Base-by-base conservation (phyloP, 768 basidiomycete genomes). In the Coprinopsis marcescibilis region DNA sequence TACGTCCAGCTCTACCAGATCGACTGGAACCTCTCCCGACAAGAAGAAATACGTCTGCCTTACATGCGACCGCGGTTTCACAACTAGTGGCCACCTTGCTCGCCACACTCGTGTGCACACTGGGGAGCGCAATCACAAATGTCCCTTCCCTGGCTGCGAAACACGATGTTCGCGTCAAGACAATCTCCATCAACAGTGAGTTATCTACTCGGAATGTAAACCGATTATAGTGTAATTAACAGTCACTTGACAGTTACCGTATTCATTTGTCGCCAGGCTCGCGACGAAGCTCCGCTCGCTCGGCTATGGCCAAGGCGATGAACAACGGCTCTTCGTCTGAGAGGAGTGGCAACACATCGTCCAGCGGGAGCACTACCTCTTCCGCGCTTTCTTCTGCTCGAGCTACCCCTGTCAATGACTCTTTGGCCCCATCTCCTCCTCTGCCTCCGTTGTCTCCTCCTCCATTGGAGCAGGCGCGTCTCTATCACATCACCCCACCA, bases 141-240 rank as follows among this genome's bases (percentile, higher is more conserved):
- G 91, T 59, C 91, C 92, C 26, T 94, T 90, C 68, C 91, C 92
- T n/a, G 91, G 90, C 19, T 95, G 91, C 62, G 88, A 92, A 56
- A 93, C 90, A 1, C 76, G 87, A 14, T 94, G 92, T 55, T 90
- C 88, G 10, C 72, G 91, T 26, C 89, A 92, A 63, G 92, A 95
- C 56, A 95, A 95, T 54, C 73, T 95, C 3, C 76, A 78, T 41
- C 77, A 78, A 53, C 77, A 78, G 77, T 77, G 44, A 56, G 75
- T 71, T 20, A 42, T 33, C 48, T 4, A 30, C 36, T 37, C 36
- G 29, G 15, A 48, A 35, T 45, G 13, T 30, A 2, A 20, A 25
- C 13, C 17, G n/a, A 20, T 13, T 33, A 13, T 41, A 15, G 30
- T n/a, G 50, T 41, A 17, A 42, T 21, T 36, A 14, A 49, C 27